phyloP scores from a whole-genome alignment of 495 filamentous ascomycete species.

The Neurospora sp. region DNA sequence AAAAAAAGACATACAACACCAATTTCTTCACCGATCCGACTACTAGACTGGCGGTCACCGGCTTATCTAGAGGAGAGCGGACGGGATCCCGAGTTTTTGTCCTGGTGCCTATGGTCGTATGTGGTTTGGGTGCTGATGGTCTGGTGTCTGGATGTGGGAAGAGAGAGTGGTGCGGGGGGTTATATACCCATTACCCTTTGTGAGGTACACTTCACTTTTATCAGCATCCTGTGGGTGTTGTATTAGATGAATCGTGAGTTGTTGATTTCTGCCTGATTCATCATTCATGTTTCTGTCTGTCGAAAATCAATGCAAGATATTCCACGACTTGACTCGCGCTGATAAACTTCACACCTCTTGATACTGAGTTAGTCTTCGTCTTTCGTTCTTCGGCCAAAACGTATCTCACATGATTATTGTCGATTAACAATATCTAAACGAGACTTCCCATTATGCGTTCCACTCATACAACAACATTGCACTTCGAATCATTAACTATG shows the following conservation, averaged over 20 bases:
- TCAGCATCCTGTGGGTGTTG: background rate
- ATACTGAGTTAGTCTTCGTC: background rate
- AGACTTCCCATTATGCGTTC: background rate
- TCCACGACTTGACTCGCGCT: background rate
- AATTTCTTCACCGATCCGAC: background rate
- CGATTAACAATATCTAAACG: background rate
- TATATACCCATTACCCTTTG: background rate
- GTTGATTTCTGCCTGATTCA: background rate
- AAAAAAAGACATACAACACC: background rate
- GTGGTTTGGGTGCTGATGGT: background rate
- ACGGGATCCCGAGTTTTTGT: constrained; percentile 37
- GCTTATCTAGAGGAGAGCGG: constrained; percentile 35
- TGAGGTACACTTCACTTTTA: background rate
- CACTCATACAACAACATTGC: background rate
- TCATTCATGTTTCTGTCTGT: background rate
- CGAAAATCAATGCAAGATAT: background rate
- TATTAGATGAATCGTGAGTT: background rate
- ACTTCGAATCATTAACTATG: background rate
- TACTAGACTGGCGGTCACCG: background rate
- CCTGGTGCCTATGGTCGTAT: background rate
- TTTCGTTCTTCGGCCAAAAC: background rate
- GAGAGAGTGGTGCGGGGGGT: background rate
- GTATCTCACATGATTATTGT: background rate
- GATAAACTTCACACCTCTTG: background rate
- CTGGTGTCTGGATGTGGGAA: background rate